A percentile compares a stretch with the other conserved stretches of the same genome.
phyloP scores from a whole-genome alignment of 2,329 filamentous ascomycete species.

The Pseudopyricularia javanii region DNA sequence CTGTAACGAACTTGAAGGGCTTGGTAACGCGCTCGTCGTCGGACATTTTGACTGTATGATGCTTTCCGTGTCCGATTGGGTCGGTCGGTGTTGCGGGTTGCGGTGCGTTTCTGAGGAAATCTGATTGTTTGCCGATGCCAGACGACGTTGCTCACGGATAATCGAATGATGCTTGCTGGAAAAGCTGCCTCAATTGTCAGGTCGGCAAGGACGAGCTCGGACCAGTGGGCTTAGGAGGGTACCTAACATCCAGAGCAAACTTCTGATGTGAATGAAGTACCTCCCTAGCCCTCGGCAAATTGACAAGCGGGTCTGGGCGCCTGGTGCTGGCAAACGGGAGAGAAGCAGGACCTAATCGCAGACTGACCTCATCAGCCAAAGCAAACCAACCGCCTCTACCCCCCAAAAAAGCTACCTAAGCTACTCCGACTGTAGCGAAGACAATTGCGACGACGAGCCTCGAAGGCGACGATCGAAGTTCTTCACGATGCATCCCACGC shows the following conservation, averaged over 20 bases:
- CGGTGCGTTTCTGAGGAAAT: not conserved
- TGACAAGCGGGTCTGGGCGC: not conserved
- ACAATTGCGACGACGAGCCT: not conserved
- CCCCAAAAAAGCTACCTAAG: not conserved
- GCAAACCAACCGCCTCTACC: not conserved
- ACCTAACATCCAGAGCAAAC: not conserved
- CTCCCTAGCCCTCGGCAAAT: not conserved
- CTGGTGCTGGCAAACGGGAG: not conserved
- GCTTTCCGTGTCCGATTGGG: slow-evolving; percentile 10
- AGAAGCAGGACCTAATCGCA: not conserved
- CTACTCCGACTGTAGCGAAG: slow-evolving; percentile 2
- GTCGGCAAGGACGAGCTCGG: not conserved
- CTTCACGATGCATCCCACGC: slow-evolving; percentile 52
- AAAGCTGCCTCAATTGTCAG: not conserved
- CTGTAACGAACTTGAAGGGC: slow-evolving; percentile 99
- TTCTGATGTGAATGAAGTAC: not conserved
- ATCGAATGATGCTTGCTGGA: slow-evolving; percentile 1
- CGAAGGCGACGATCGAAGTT: slow-evolving; percentile 8
- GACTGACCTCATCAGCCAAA: not conserved
- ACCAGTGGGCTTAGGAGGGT: not conserved
- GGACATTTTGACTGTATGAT: slow-evolving; percentile 62
- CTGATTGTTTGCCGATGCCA: not conserved
- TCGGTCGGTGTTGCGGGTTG: slow-evolving; percentile 8
- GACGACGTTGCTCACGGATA: not conserved
- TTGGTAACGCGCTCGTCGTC: slow-evolving; percentile 84